Evolutionary conservation across 352 stramenopile species (phyloP).

Genomic region (Albugo candida): DNA sequence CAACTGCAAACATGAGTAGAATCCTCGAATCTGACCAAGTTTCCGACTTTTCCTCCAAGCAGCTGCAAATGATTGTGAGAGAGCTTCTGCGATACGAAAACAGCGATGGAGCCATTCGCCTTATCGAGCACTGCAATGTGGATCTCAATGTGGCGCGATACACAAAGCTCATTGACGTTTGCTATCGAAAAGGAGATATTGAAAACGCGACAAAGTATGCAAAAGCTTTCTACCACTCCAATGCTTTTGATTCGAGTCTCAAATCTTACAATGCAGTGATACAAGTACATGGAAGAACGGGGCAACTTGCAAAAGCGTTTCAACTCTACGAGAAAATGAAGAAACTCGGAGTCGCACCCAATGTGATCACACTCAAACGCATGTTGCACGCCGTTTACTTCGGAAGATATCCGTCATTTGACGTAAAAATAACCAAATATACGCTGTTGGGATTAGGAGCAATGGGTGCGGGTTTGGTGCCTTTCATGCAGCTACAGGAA

Average conservation of each 20-base stretch:
- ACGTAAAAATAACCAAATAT: constrained; percentile 45
- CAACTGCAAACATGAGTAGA: too few relatives aligned
- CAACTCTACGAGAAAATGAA: constrained; percentile 78
- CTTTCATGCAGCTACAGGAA: constrained; percentile 54
- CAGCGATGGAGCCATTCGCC: too few relatives aligned
- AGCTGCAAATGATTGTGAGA: too few relatives aligned
- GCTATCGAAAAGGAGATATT: constrained; percentile 35
- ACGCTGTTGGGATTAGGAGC: constrained; percentile 32
- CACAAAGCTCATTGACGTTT: constrained; percentile 57
- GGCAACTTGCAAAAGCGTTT: constrained; percentile 45
- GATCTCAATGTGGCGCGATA: constrained; percentile 8
- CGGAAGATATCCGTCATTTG: constrained; percentile 39
- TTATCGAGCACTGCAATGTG: too few relatives aligned
- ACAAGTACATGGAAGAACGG: constrained; percentile 55
- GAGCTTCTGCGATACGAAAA: too few relatives aligned
- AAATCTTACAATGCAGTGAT: constrained; percentile 72
- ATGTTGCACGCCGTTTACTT: constrained; percentile 80
- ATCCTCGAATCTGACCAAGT: too few relatives aligned
- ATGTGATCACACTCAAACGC: constrained; percentile 66
- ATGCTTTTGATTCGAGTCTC: constrained; percentile 16
- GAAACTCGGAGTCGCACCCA: constrained; percentile 33
- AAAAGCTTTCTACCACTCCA: constrained; percentile 23
- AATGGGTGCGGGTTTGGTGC: constrained; percentile 16
- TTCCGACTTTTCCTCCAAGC: too few relatives aligned
- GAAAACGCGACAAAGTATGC: constrained; percentile 27